Conservation (phyloP, 148 eudicot species). For the Diospyros lotus region DNA sequence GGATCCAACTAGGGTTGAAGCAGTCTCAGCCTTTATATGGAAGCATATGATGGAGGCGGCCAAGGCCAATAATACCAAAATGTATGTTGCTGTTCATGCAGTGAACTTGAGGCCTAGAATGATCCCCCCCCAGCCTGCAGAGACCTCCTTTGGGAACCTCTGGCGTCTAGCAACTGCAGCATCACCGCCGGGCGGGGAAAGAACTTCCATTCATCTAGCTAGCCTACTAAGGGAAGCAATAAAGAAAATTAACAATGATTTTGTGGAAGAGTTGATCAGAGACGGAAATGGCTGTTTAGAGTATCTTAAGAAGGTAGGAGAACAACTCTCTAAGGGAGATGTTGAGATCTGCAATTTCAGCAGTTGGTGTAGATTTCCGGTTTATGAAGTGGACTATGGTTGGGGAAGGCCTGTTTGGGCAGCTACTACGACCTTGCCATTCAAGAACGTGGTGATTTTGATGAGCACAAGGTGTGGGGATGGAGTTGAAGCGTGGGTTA, state of each 20-base stretch:
- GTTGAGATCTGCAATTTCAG: slow-evolving; percentile 7
- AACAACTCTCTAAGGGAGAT: neutral
- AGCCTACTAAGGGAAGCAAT: slow-evolving; percentile 6
- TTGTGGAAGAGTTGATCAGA: neutral
- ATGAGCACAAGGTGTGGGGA: slow-evolving; percentile 16
- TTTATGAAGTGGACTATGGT: slow-evolving; percentile 26
- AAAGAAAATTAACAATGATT: slow-evolving; percentile 5
- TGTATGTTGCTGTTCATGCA: neutral
- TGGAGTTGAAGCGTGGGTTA: slow-evolving; percentile 12
- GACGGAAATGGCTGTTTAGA: slow-evolving; percentile 7
- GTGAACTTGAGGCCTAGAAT: slow-evolving; percentile 22
- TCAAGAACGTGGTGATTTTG: slow-evolving; percentile 15
- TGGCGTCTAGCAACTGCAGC: neutral
- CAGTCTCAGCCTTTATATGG: slow-evolving; percentile 23
- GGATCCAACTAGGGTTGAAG: slow-evolving; percentile 14
- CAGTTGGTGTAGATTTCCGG: slow-evolving; percentile 16
- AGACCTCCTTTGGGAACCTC: slow-evolving; percentile 19
- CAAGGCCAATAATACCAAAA: neutral
- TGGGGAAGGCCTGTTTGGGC: slow-evolving; percentile 35
- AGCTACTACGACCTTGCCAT: neutral
- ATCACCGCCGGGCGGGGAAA: neutral
- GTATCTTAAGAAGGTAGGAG: neutral
- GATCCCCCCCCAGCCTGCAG: slow-evolving; percentile 9
- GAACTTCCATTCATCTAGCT: neutral
- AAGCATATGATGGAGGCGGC: slow-evolving; percentile 8